Base-by-base conservation (phyloP, 495 filamentous ascomycete genomes). In the Margaritispora aquatica region DNA sequence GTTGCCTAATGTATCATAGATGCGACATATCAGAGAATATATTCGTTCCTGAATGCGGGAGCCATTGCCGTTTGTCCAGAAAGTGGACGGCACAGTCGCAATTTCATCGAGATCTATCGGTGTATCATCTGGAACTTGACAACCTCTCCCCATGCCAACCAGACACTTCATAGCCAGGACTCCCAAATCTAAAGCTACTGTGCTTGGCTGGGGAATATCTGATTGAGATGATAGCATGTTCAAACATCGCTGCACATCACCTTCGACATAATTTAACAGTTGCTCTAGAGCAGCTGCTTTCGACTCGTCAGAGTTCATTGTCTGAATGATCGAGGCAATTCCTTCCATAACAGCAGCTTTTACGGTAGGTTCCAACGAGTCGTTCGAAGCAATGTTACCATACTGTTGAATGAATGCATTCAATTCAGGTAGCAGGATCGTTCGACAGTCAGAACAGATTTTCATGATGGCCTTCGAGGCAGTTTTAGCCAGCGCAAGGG, bases 261-360 rank as follows among this genome's bases (percentile, higher is more conserved):
- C 56, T 46, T 82, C 81, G 50, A 96, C 77, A 58, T 85, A 85
- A 11, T 68, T 68, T 10, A 96, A 73, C 11, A 97, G 77, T 54
- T 80, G 73, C 53, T 82, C 79, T 10, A 95, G 73, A 1, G 82
- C 82, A 26, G 70, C 73, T 1, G 82, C 70, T 67, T 88, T 88
- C 38, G 81, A 71, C 38, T 78, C 73, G 54, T 94, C 85, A 0
- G 79, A 73, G 7, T 80, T 75, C 26, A 94, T 71, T 31, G 87
- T 89, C 65, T 96, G 90, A 34, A 96, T 83, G 55, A 97, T 89
- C 15, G 86, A 84, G 8, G 91, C 84, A 55, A 97, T 93, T 8
- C 86, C 90, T 58, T 89, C 88, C 13, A 96, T 71, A 2, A 97
- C 83, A 47, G 80, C 82, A 63, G 94, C 89, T 74, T 96, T 93